Conservation (phyloP, 768 basidiomycete species). For the Mrakia gelida region DNA sequence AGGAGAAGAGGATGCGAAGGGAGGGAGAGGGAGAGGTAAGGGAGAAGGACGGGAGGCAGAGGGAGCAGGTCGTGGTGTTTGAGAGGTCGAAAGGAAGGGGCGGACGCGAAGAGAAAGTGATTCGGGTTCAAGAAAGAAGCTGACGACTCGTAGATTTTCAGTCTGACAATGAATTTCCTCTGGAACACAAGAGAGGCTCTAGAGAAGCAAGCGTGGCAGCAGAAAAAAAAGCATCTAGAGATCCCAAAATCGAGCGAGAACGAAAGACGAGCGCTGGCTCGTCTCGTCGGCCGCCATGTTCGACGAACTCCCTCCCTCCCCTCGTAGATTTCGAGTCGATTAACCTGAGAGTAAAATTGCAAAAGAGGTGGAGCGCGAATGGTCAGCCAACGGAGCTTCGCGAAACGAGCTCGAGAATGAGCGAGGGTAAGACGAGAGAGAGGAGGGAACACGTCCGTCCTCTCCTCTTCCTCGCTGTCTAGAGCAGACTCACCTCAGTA, state of each 20-base stretch:
- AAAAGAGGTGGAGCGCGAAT: too few species aligned
- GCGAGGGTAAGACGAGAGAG: too few species aligned
- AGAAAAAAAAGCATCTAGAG: neutral
- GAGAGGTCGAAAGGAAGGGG: neutral
- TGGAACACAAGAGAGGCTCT: too few species aligned
- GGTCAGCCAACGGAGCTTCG: too few species aligned
- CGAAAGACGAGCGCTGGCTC: neutral
- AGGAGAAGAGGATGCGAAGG: neutral
- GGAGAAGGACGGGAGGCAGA: neutral
- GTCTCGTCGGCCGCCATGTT: neutral
- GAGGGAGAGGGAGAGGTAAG: neutral
- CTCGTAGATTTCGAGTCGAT: too few species aligned
- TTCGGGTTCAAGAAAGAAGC: neutral
- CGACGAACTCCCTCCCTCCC: neutral
- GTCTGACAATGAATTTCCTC: neutral
- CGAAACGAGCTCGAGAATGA: too few species aligned
- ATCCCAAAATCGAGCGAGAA: neutral
- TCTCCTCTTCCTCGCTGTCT: too few species aligned
- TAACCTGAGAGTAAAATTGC: too few species aligned
- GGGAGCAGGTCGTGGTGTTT: neutral
- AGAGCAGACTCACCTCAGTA: too few species aligned
- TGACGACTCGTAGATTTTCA: neutral
- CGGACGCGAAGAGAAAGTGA: too few species aligned
- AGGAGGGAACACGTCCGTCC: too few species aligned
- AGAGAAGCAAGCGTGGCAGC: neutral